Evolutionary conservation across 2,329 filamentous ascomycete species (phyloP).

Genomic region (Aspergillus japonicus): DNA sequence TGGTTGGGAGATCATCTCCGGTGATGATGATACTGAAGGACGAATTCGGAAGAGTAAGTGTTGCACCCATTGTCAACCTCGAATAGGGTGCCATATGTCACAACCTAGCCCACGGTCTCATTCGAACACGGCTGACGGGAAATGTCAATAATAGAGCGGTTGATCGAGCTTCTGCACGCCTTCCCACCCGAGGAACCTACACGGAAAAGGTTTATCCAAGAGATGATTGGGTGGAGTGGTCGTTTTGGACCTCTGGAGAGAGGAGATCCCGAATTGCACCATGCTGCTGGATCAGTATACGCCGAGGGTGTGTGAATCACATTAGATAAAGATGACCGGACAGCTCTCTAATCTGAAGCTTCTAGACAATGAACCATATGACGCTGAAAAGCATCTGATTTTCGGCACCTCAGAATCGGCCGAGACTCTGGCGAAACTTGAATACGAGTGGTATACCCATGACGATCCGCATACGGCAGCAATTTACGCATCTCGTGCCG

Average conservation of each 20-base stretch:
- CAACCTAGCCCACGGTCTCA: neutral
- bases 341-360: slow-evolving; percentile 9
- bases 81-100: neutral
- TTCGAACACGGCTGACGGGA: neutral
- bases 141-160: slow-evolving; percentile 43
- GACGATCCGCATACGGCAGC: slow-evolving; percentile 86
- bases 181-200: slow-evolving; percentile 84
- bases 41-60: slow-evolving; percentile 60
- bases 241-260: slow-evolving; percentile 84
- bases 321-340: neutral
- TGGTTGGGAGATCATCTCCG: slow-evolving; percentile 62
- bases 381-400: slow-evolving; percentile 85
- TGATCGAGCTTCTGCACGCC: slow-evolving; percentile 75
- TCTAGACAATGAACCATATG: slow-evolving; percentile 81
- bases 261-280: slow-evolving; percentile 91
- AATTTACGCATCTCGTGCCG: slow-evolving; percentile 78
- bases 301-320: slow-evolving; percentile 61
- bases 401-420: slow-evolving; percentile 88
- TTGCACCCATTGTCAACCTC: neutral
- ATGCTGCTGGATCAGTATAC: slow-evolving; percentile 82
- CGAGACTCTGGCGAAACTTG: slow-evolving; percentile 73
- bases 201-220: slow-evolving; percentile 85
- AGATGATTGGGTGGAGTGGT: slow-evolving; percentile 83
- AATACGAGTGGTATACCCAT: slow-evolving; percentile 91
- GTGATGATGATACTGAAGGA: slow-evolving; percentile 56